These are phyloP conservation scores for Pugionium dolabratum DNA, from an alignment of 345 rosid species.

Conservation along the genomic window DNA sequence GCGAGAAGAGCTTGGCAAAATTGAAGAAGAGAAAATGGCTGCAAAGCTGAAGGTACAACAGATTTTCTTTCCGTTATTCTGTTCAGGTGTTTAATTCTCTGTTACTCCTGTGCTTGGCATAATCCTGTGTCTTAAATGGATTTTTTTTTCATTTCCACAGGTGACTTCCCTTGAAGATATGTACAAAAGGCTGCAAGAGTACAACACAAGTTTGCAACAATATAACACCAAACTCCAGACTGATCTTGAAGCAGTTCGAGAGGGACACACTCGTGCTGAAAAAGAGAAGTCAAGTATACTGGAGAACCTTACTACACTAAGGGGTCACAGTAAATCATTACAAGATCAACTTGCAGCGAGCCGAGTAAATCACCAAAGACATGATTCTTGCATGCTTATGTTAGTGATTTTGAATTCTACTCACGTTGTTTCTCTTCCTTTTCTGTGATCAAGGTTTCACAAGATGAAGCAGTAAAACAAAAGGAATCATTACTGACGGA, in stretches of 20 bases:
- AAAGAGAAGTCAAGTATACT: conserved; percentile 76
- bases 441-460: conserved; percentile 53
- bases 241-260: conserved; percentile 60
- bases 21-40: conserved; percentile 60
- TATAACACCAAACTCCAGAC: conserved; percentile 73
- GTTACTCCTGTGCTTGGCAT: background rate
- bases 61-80: background rate
- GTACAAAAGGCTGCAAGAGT: conserved; percentile 80
- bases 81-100: background rate
- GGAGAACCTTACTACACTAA: conserved; percentile 75
- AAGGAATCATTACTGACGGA: conserved; percentile 66
- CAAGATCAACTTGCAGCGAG: conserved; percentile 75
- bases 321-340: conserved; percentile 79
- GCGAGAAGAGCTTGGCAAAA: conserved; percentile 63
- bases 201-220: conserved; percentile 78
- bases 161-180: conserved; percentile 62
- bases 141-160: conserved; percentile 40
- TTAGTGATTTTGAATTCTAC: background rate
- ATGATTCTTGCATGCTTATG: background rate
- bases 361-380: conserved; percentile 50
- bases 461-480: conserved; percentile 68
- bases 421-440: conserved; percentile 1
- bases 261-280: conserved; percentile 64
- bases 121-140: conserved; percentile 3
- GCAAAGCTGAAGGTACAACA: conserved; percentile 67